Evolutionary conservation across 2,329 filamentous ascomycete genomes (phyloP), one percentile per base, ranked within the genome.

Genomic region (Pseudogymnoascus sp.): DNA sequence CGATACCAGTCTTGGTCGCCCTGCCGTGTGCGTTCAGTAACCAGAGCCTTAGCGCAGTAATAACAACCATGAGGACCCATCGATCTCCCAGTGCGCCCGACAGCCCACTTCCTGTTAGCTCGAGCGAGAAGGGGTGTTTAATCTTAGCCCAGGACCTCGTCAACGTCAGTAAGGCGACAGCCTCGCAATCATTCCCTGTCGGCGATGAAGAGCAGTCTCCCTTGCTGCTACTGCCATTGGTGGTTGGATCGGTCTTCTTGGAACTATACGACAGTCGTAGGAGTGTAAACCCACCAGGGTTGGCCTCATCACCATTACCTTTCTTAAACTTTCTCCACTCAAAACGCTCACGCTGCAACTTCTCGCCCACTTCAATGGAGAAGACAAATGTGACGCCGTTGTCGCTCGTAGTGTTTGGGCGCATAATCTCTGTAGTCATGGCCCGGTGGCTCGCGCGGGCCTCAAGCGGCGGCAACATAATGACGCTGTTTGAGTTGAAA

Each of bases 261-360:
- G 33, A 41, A 14, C 16, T 28, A 25, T 33, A 60, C 16, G 33
- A 23, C 23, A 60, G 28, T 41, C 16, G 35, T 33, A 41, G 11
- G 39, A 60, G 58, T 41, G 14, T 60, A 39, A 60, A 60, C 39
- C 41, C 52, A 35, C 36, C 52, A 41, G 62, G 58, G 63, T 19
- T 63, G 2, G 28, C 61, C 41, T 45, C 22, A 2, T 66, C 64
- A 28, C 60, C 63, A 39, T 25, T 41, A 23, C 58, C 55, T 62
- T 66, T 66, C 6, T 58, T 62, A 12, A 67, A 62, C 19, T 64
- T 65, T 23, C 63, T 62, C 65, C 66, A 68, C 60, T 69, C 66
- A 52, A 69, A 69, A 30, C 41, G 28, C 52, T 63, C 63, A 28
- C 67, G 65, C 11, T 45, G 41, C 49, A 66, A 12, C 16, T 63